Evolutionary conservation across 352 stramenopile species (phyloP).

Genomic region (Elongisporangium undulatum): DNA sequence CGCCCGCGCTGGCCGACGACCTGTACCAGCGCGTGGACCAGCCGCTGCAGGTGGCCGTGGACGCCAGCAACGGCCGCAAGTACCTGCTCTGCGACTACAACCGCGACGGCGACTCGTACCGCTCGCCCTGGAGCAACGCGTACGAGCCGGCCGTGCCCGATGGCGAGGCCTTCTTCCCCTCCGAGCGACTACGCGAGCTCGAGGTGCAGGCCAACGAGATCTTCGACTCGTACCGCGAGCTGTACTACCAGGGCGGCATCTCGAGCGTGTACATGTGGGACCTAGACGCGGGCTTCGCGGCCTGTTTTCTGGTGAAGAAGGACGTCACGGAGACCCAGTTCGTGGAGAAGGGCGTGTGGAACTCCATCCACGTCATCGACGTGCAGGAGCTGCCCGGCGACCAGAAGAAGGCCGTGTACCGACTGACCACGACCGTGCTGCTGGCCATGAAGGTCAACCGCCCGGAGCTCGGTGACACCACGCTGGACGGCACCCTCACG

Average conservation of each 20-base stretch:
- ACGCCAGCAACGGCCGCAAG: slow-evolving; percentile 82
- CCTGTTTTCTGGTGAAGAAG: slow-evolving; percentile 95
- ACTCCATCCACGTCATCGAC: slow-evolving; percentile 95
- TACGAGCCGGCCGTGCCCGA: slow-evolving; percentile 80
- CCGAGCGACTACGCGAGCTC: slow-evolving; percentile 84
- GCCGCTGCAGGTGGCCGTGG: slow-evolving; percentile 84
- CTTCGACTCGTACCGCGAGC: slow-evolving; percentile 95
- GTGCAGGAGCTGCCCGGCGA: slow-evolving; percentile 54
- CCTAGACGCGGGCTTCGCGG: slow-evolving; percentile 89
- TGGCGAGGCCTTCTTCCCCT: slow-evolving; percentile 88
- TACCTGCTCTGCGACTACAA: slow-evolving; percentile 96
- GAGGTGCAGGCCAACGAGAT: slow-evolving; percentile 95
- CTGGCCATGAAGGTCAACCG: slow-evolving; percentile 89
- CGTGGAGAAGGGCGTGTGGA: slow-evolving; percentile 87
- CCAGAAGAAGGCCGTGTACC: slow-evolving; percentile 80
- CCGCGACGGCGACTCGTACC: slow-evolving; percentile 90
- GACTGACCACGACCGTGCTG: slow-evolving; percentile 91
- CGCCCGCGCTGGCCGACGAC: slow-evolving; percentile 83
- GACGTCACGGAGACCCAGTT: slow-evolving; percentile 79
- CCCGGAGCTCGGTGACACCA: slow-evolving; percentile 71
- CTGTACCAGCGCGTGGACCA: slow-evolving; percentile 93
- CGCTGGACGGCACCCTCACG: slow-evolving; percentile 89
- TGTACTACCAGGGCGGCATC: slow-evolving; percentile 95
- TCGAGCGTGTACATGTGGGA: slow-evolving; percentile 97
- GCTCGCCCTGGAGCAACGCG: slow-evolving; percentile 93